Percentiles rank a stretch among this genome's conserved stretches.
Conservation (phyloP, 2,329 filamentous ascomycete genomes). For the Trichoderma pleuroti region DNA sequence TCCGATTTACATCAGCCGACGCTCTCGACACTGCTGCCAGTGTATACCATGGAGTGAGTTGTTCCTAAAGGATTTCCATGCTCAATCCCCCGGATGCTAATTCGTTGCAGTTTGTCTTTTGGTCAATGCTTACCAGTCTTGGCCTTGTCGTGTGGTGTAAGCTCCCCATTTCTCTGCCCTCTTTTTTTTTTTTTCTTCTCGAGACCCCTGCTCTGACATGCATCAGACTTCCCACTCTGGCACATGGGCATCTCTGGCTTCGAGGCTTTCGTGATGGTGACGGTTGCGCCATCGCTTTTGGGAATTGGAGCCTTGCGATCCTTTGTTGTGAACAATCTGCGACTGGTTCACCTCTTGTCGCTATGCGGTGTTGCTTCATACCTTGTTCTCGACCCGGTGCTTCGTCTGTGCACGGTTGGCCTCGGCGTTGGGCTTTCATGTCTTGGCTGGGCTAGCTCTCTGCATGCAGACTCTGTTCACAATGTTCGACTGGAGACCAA, state of each 20-base stretch:
- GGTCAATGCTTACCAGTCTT: conserved; percentile 88
- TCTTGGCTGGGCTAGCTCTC: conserved; percentile 78
- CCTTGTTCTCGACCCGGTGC: conserved; percentile 65
- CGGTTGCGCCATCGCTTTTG: conserved; percentile 76
- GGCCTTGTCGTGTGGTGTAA: conserved; percentile 91
- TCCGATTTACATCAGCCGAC: conserved; percentile 69
- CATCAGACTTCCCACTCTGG: conserved; percentile 87
- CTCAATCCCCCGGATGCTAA: background rate
- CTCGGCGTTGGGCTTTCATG: conserved; percentile 79
- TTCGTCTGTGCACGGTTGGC: conserved; percentile 75
- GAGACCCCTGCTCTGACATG: conserved; percentile 21
- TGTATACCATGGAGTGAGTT: conserved; percentile 81
- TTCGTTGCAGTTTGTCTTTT: conserved; percentile 74
- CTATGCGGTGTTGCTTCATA: conserved; percentile 78
- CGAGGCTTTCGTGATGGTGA: conserved; percentile 82
- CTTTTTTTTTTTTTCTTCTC: background rate
- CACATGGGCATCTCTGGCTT: conserved; percentile 99
- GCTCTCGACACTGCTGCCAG: conserved; percentile 80
- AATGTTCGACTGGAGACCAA: conserved; percentile 74
- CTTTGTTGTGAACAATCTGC: conserved; percentile 64
- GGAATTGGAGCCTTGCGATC: conserved; percentile 66
- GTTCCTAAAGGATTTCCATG: background rate
- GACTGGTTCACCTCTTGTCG: conserved; percentile 70
- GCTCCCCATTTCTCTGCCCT: conserved; percentile 28
- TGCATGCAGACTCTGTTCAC: conserved; percentile 73